Evolutionary conservation across 768 basidiomycete genomes (phyloP).

Genomic region (Hericium coralloides): DNA sequence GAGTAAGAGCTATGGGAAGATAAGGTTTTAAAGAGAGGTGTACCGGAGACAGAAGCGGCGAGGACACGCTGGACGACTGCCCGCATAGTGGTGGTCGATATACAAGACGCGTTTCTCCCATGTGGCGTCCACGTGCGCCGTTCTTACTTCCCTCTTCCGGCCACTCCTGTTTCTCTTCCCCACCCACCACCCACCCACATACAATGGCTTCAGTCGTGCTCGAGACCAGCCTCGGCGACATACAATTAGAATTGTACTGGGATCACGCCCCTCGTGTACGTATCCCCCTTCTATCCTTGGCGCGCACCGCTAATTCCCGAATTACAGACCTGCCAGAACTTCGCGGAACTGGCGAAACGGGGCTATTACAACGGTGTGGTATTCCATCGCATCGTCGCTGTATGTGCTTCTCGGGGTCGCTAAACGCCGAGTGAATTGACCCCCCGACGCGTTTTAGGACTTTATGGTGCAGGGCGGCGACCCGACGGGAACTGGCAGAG

Average conservation of each 20-base stretch:
- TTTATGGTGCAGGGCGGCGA: constrained; percentile 98
- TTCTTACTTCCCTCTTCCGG: neutral
- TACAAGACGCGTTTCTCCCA: neutral
- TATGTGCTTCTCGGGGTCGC: constrained; percentile 25
- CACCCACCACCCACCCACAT: neutral
- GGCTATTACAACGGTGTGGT: constrained; percentile 89
- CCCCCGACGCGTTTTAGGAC: constrained; percentile 41
- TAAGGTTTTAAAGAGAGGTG: constrained; percentile 8
- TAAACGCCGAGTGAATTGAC: neutral
- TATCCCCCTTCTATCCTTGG: neutral
- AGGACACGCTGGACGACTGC: constrained; percentile 81
- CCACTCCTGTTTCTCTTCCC: neutral
- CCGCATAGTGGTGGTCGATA: constrained; percentile 41
- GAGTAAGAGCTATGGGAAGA: neutral
- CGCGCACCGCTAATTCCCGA: constrained; percentile 4
- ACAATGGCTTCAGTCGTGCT: constrained; percentile 52
- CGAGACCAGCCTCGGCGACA: constrained; percentile 78
- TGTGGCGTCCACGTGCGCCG: neutral
- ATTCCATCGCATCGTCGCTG: constrained; percentile 89
- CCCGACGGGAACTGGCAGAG: constrained; percentile 91
- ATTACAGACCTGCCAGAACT: constrained; percentile 87
- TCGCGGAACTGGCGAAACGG: constrained; percentile 79
- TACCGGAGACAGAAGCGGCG: constrained; percentile 80
- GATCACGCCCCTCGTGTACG: constrained; percentile 72
- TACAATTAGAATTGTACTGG: constrained; percentile 90